These are phyloP conservation scores for Lentinula novae-zelandiae DNA, from an alignment of 1,284 basidiomycete species.

Conservation along the genomic window DNA sequence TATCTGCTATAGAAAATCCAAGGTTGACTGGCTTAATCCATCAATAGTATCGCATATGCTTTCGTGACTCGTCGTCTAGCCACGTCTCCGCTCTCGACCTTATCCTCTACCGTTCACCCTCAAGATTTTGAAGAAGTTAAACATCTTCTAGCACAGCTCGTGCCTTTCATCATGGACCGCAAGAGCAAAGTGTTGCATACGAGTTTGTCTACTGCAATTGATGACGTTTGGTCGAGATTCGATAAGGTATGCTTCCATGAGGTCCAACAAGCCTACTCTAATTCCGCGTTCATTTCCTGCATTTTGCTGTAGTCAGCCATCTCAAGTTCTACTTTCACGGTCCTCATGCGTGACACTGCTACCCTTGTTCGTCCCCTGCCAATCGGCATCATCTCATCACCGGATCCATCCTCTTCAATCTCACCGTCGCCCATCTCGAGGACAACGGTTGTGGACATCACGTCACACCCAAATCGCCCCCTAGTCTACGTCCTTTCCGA, in stretches of 20 bases:
- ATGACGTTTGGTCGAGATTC: conserved; percentile 60
- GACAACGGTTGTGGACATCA: conserved; percentile 10
- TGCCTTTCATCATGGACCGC: conserved; percentile 60
- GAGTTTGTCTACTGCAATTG: conserved; percentile 47
- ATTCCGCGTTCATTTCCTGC: neutral
- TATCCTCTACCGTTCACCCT: conserved; percentile 21
- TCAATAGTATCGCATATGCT: conserved; percentile 57
- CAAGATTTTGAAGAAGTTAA: conserved; percentile 40
- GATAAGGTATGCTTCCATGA: conserved; percentile 33
- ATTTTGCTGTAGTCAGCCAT: conserved; percentile 31
- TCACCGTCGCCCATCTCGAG: neutral
- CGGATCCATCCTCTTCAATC: too few species aligned
- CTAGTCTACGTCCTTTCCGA: conserved; percentile 52
- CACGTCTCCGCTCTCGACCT: conserved; percentile 46
- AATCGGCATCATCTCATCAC: conserved; percentile 28
- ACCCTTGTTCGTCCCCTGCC: conserved; percentile 44
- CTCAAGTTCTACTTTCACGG: conserved; percentile 33
- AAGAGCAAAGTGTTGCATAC: conserved; percentile 48
- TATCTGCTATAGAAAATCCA: conserved; percentile 10
- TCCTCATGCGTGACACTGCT: conserved; percentile 53
- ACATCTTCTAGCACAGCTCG: conserved; percentile 42
- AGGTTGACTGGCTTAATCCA: neutral
- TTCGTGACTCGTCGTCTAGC: conserved; percentile 59
- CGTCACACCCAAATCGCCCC: conserved; percentile 35
- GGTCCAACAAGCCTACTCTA: conserved; percentile 14